Base-by-base conservation (phyloP, 305 asterid genomes). In the Striga hermonthica region DNA sequence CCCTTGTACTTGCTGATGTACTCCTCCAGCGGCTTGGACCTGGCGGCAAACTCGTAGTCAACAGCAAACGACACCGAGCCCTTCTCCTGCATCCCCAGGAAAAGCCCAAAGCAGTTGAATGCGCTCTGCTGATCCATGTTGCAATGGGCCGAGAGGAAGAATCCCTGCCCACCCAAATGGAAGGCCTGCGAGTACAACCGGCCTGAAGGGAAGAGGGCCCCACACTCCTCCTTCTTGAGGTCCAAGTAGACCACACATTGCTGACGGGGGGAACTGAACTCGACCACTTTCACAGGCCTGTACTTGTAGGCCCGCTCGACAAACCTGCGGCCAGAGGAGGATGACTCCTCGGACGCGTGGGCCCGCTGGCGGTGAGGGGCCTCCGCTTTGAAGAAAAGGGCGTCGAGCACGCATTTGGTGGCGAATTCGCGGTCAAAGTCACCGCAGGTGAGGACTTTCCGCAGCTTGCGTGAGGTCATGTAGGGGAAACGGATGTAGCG, bases 41-140 rank as follows among this genome's bases (percentile, higher is more conserved):
- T 73, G n/a, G 97, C 97, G 12, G 97, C 83, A 47, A 91, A 91
- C 65, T 91, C 97, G 57, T 91, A 91, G 75, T 91, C 97, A 28
- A 92, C 97, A 0, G 88, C 86, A 6, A 92, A 84, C 3, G 91
- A 66, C 7, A 82, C 87, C 0, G 93, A 87, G 2, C 97, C 97
- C 76, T 87, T 92, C 57, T 87, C 96, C 68, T 92, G 97, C 98
- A 89, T 92, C 65, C 98, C 97, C 9, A 92, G 82, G 75, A 87
- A 92, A 28, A 92, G 98, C 56, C 98, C 98, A 36, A 92, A 92
- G 64, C 93, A 89, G 31, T 89, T 92, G 53, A 75, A 82, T 64
- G 93, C 78, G 82, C 90, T 87, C 60, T 86, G 96, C 69, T 87
- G 97, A 72, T 92, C 98, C 91, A 84, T 84, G 79, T 92, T 89